Conservation (phyloP, 495 filamentous ascomycete species). For the Friedmanniomyces endolithicus region DNA sequence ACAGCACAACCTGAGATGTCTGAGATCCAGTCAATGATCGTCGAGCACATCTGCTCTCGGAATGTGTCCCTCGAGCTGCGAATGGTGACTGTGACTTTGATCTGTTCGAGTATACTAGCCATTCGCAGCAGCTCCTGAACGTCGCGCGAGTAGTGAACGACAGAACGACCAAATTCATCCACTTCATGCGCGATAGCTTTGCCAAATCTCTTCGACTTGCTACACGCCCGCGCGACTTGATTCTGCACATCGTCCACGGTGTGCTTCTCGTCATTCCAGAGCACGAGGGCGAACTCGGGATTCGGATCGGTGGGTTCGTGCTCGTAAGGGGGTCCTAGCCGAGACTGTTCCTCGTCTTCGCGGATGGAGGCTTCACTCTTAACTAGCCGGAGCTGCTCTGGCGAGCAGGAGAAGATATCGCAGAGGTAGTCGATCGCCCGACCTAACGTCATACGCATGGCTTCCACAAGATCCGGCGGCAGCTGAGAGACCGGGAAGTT, state of each 20-base stretch:
- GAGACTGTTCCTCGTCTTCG: conserved; percentile 67
- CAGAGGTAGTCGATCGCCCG: conserved; percentile 84
- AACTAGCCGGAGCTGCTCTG: conserved; percentile 76
- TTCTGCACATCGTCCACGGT: conserved; percentile 82
- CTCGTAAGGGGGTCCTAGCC: conserved; percentile 57
- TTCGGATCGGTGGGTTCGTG: conserved; percentile 42
- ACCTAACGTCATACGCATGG: conserved; percentile 71
- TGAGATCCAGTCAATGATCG: conserved; percentile 91
- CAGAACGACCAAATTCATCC: conserved; percentile 71
- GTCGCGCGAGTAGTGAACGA: conserved; percentile 62
- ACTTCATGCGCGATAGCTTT: conserved; percentile 70
- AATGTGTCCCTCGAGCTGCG: conserved; percentile 89
- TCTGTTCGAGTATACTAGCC: conserved; percentile 77
- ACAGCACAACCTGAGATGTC: conserved; percentile 88
- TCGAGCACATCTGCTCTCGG: conserved; percentile 93
- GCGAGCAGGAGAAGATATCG: conserved; percentile 94
- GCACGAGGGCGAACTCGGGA: conserved; percentile 69
- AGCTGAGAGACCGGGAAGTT: conserved; percentile 27
- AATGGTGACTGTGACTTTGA: conserved; percentile 92
- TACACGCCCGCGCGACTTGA: conserved; percentile 84
- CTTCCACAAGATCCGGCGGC: conserved; percentile 58
- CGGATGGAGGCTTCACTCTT: conserved; percentile 71
- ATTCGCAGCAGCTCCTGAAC: conserved; percentile 58
- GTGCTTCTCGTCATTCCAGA: conserved; percentile 99
- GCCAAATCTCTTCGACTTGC: conserved; percentile 53